phyloP scores from a whole-genome alignment of 1,284 basidiomycete species.

The Ceratobasidium sp. region DNA sequence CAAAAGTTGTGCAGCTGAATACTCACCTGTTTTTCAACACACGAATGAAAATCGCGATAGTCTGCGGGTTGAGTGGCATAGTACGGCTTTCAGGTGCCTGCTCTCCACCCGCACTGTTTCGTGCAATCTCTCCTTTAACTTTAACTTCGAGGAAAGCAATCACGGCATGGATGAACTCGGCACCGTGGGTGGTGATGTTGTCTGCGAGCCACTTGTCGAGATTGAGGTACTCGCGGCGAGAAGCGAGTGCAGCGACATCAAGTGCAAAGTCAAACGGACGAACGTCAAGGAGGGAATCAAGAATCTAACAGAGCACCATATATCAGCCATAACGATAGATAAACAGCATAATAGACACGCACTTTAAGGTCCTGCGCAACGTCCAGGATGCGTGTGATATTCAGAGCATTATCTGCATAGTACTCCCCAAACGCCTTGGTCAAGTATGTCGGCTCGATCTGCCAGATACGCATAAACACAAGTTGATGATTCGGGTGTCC shows the following conservation, averaged over 20 bases:
- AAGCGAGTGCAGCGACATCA: slow-evolving; percentile 93
- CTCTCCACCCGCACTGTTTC: slow-evolving; percentile 65
- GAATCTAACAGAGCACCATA: slow-evolving; percentile 67
- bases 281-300: slow-evolving; percentile 88
- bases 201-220: slow-evolving; percentile 96
- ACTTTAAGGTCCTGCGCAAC: slow-evolving; percentile 96
- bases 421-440: slow-evolving; percentile 90
- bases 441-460: slow-evolving; percentile 86
- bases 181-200: slow-evolving; percentile 81
- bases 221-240: slow-evolving; percentile 92
- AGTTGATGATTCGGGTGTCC: slow-evolving; percentile 94
- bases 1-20: background rate
- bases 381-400: slow-evolving; percentile 93
- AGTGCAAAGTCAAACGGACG: slow-evolving; percentile 88
- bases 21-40: slow-evolving; percentile 82
- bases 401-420: slow-evolving; percentile 91
- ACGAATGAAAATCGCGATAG: slow-evolving; percentile 91
- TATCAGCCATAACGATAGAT: slow-evolving; percentile 18
- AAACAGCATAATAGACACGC: slow-evolving; percentile 48
- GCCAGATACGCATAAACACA: slow-evolving; percentile 96
- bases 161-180: slow-evolving; percentile 87
- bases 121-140: slow-evolving; percentile 84
- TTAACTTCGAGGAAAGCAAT: slow-evolving; percentile 91
- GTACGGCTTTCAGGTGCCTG: slow-evolving; percentile 81
- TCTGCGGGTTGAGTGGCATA: slow-evolving; percentile 83